These are phyloP conservation scores for Phascolomyces articulosus DNA, from an alignment of 371 early-diverging fungal species.

Conservation along the genomic window DNA sequence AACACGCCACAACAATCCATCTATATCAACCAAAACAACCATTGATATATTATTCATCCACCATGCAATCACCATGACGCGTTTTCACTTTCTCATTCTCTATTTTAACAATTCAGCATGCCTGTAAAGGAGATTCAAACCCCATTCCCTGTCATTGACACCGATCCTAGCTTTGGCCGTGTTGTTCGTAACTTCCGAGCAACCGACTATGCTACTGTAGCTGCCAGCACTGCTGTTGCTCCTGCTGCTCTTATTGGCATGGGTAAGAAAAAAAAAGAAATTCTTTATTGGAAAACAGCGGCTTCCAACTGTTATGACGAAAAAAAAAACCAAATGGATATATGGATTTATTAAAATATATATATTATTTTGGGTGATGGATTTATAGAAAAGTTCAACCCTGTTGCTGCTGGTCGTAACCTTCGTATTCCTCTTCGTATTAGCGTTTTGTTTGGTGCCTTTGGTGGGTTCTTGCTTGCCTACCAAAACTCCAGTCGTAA, in stretches of 20 bases:
- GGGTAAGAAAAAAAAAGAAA: conserved; percentile 51
- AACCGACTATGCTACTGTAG: conserved; percentile 77
- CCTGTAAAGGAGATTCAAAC: conserved; percentile 55
- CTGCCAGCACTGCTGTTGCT: conserved; percentile 69
- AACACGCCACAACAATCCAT: too few species aligned
- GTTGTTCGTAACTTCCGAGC: conserved; percentile 90
- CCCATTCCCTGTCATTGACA: conserved; percentile 70
- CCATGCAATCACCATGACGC: too few species aligned
- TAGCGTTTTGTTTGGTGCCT: conserved; percentile 57
- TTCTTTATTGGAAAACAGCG: too few species aligned
- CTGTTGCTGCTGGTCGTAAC: conserved; percentile 47
- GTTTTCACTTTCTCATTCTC: too few species aligned
- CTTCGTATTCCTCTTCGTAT: conserved; percentile 55
- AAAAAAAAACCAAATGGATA: not conserved
- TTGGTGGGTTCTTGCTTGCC: conserved; percentile 73
- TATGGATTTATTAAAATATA: too few species aligned
- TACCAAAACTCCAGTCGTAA: conserved; percentile 72
- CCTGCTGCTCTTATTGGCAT: conserved; percentile 76
- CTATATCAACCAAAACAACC: too few species aligned
- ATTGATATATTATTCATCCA: too few species aligned
- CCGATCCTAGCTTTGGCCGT: conserved; percentile 80
- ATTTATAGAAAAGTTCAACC: conserved; percentile 45
- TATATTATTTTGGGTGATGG: too few species aligned
- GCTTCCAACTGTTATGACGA: too few species aligned
- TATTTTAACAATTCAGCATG: conserved; percentile 29